Base-by-base conservation (phyloP, 352 stramenopile genomes). In the Sclerospora graminicola region DNA sequence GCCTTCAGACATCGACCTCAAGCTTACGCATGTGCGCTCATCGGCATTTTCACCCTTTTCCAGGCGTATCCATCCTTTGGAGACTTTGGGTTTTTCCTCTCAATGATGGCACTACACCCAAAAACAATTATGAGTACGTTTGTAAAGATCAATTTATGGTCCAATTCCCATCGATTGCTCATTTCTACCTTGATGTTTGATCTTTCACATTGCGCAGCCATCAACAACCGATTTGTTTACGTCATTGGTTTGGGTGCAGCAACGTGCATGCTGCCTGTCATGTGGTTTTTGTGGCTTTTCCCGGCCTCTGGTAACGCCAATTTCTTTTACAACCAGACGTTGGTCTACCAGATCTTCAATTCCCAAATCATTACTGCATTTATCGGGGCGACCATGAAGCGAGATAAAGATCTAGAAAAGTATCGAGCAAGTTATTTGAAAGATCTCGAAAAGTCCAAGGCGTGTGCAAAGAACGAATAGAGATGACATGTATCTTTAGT, bases 281-380 rank as follows among this genome's bases (percentile, higher is more conserved):
- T 92, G 80, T 88, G 72, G 67, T 89, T 87, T 41, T 54, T 92
- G n/a, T 92, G 80, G 80, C 47, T 92, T 28, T 92, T 82, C 37
- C 77, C 80, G 5, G 80, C 71, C 9, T 89, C 77, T 8, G 80
- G 80, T 15, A 92, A 92, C 51, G 75, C 80, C n/a, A 92, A 92
- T 45, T 92, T 92, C 51, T 92, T 87, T 44, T 92, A 89, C 62
- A 89, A 88, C 57, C 77, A 89, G 56, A 92, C 80, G 26, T 58
- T 92, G 33, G 75, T 92, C 37, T 92, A 86, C 45, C 80, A 89
- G 52, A 76, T 87, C 43, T 92, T 92, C 48, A 76, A 73, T 50
- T 81, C 74, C 0, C 75, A 87, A 46, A 52, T 88, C 14, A 69
- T 89, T 46, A 79, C 58, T 8, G 77, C 79, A 39, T 92, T 92